Evolutionary conservation across 371 early-diverging fungal genomes (phyloP), one percentile per base, ranked within the genome.

Genomic region (Mucor sp.): DNA sequence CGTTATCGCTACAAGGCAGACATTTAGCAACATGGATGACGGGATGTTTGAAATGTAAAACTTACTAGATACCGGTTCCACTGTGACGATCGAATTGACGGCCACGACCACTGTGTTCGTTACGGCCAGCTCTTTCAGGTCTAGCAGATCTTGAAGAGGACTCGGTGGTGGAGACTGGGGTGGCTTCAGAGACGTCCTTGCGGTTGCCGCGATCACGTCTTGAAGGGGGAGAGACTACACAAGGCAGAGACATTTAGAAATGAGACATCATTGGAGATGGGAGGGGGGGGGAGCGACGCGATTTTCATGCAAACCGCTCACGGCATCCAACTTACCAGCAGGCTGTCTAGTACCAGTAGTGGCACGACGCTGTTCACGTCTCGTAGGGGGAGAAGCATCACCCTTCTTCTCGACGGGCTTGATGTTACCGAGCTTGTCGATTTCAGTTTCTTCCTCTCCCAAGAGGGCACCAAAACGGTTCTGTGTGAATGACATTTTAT

Each of bases 51-150:
- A 33, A 17, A 50, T 19, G 19, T 21, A 28, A 57, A 6, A 75
- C 82, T 71, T 78, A 83, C 86, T 75, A 57, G 48, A 83, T 78
- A 60, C 89, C 93, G 27, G 89, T 87, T 64, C 84, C 91, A 67
- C 85, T 85, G 78, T 89, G 93, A 66, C 95, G 91, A 78, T 95
- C 95, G 75, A 80, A 88, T 71, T 88, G 86, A 69, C 91, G 77
- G 23, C 72, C 68, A 44, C 76, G 50, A 17, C 35, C 53, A 53
- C 28, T 25, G 21, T 21, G 25, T 17, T 58, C 74, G 23, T 41
- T 28, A 15, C 66, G 62, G 25, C 61, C 71, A 65, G 65, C 53
- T 62, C 68, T 70, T 28, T 67, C 68, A 30, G 69, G 63, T 35
- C 48, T 56, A 41, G 28, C n/a, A 23, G 35, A 50, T 6, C 50